These are phyloP conservation scores for Boletus sensibilis DNA, from an alignment of 768 basidiomycete genomes.

Conservation along the genomic window DNA sequence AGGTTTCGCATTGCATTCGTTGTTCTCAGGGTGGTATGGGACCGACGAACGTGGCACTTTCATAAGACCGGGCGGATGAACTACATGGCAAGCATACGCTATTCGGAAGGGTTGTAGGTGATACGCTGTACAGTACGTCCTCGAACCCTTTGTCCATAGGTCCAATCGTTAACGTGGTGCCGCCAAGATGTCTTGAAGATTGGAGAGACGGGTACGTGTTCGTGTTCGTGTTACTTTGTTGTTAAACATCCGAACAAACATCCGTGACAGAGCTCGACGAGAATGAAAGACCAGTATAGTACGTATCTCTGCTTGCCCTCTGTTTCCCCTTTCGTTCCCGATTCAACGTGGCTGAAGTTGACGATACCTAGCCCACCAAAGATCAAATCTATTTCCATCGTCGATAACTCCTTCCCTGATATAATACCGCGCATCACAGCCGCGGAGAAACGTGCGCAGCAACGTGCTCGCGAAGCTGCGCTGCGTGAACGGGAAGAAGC, in stretches of 20 bases:
- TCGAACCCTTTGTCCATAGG: not conserved
- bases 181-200: constrained; percentile 84
- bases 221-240: constrained; percentile 18
- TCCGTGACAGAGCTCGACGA: constrained; percentile 59
- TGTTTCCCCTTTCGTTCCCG: not conserved
- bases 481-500: constrained; percentile 79
- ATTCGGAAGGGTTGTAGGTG: constrained; percentile 87
- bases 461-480: constrained; percentile 71
- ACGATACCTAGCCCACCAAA: constrained; percentile 72
- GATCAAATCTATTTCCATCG: constrained; percentile 78
- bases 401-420: constrained; percentile 94
- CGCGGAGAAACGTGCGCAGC: constrained; percentile 83
- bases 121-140: constrained; percentile 82
- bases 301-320: constrained; percentile 26
- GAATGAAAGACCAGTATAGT: constrained; percentile 82
- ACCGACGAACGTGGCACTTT: not conserved
- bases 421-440: constrained; percentile 96
- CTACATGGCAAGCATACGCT: constrained; percentile 92
- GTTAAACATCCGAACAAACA: not conserved
- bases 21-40: not conserved
- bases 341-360: not conserved
- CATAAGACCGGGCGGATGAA: constrained; percentile 82
- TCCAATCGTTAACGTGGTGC: not conserved
- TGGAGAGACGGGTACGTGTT: constrained; percentile 73
- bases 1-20: not conserved